Conservation (phyloP, 2,329 filamentous ascomycete species). For the Pseudogymnoascus sp. region DNA sequence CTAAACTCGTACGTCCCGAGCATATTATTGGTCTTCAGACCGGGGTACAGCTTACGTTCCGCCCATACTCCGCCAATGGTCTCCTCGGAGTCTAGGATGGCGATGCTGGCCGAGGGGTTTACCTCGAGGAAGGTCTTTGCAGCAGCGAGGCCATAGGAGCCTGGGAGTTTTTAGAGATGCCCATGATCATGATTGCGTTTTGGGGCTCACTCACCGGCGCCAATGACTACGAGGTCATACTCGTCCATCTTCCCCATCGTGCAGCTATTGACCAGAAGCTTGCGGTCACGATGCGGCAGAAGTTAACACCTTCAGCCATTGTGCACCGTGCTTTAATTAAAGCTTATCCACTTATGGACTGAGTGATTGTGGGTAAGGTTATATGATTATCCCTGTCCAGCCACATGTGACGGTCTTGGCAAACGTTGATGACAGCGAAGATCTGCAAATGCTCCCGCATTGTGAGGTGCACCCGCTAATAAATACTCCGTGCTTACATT, state of each 20-base stretch:
- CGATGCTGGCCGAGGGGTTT: slow-evolving; percentile 47
- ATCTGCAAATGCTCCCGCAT: neutral
- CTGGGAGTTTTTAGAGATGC: slow-evolving; percentile 22
- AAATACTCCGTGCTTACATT: neutral
- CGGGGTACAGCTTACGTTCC: slow-evolving; percentile 56
- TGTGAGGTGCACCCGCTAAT: neutral
- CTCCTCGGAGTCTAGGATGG: slow-evolving; percentile 48
- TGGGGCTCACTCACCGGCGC: slow-evolving; percentile 38
- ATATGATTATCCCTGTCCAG: neutral
- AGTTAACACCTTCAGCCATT: neutral
- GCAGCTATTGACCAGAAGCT: neutral
- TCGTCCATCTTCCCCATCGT: slow-evolving; percentile 11
- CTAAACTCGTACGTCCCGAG: slow-evolving; percentile 64
- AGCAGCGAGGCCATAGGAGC: slow-evolving; percentile 48
- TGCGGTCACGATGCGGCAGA: neutral
- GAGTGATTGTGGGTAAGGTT: neutral
- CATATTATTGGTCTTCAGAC: slow-evolving; percentile 67
- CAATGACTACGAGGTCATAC: slow-evolving; percentile 31
- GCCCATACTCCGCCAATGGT: slow-evolving; percentile 65
- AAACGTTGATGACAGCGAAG: neutral
- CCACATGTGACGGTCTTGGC: neutral
- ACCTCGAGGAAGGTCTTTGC: slow-evolving; percentile 54
- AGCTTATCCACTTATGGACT: neutral
- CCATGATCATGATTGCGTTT: slow-evolving; percentile 1
- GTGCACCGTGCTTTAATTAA: neutral